These are phyloP conservation scores for Aspergillus steynii DNA, from an alignment of 495 filamentous ascomycete species.

Conservation along the genomic window DNA sequence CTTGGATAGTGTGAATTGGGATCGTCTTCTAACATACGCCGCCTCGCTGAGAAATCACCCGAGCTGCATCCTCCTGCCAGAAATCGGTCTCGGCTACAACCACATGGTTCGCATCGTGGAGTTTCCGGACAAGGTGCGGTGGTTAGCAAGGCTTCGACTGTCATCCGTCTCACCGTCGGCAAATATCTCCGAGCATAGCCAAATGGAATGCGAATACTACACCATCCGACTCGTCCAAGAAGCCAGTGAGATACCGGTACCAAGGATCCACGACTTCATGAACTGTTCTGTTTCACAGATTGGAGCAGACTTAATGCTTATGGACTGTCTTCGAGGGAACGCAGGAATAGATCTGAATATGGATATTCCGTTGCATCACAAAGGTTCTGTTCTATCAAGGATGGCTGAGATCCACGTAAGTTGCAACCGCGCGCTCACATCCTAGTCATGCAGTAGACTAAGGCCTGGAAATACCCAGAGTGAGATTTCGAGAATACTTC, in stretches of 20 bases:
- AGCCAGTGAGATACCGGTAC: too few relatives aligned
- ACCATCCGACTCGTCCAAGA: too few relatives aligned
- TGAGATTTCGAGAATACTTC: background rate
- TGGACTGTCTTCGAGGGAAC: conserved; percentile 7
- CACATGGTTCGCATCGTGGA: conserved; percentile 5
- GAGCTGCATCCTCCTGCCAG: background rate
- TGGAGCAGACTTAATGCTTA: too few relatives aligned
- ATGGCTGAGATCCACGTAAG: conserved; percentile 5
- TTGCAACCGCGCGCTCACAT: background rate
- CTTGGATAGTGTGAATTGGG: conserved; percentile 1
- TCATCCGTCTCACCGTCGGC: too few relatives aligned
- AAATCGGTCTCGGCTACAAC: conserved; percentile 5
- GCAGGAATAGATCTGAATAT: conserved; percentile 4
- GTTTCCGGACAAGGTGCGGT: background rate
- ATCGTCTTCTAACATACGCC: background rate
- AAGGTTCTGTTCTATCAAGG: background rate
- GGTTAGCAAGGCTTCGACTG: too few relatives aligned
- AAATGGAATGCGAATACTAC: too few relatives aligned
- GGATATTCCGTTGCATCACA: background rate
- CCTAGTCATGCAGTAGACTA: too few relatives aligned
- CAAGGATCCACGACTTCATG: too few relatives aligned
- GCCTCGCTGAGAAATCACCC: background rate
- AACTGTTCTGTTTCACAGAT: too few relatives aligned
- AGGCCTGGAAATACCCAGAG: background rate
- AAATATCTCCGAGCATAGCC: too few relatives aligned